These are phyloP conservation scores for Nemania sp. DNA, from an alignment of 2,329 filamentous ascomycete genomes.

Conservation along the genomic window DNA sequence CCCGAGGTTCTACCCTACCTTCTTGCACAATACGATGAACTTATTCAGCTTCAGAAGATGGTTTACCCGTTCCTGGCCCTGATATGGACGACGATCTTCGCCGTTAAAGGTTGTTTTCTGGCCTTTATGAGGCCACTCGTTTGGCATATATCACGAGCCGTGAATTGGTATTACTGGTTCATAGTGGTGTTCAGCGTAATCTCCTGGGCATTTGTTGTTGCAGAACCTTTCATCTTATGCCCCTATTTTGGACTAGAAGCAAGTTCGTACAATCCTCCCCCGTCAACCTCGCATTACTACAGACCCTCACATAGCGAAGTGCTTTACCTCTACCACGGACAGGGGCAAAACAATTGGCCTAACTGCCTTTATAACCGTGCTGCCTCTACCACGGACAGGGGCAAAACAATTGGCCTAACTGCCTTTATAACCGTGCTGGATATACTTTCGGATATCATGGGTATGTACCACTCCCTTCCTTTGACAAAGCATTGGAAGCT, in stretches of 20 bases:
- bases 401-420: constrained; percentile 23
- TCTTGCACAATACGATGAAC: constrained; percentile 9
- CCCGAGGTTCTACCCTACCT: constrained; percentile 15
- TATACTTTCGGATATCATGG: constrained; percentile 29
- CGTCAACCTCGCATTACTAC: background rate
- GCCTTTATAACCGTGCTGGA: constrained; percentile 27
- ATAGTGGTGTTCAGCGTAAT: constrained; percentile 23
- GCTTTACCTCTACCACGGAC: constrained; percentile 24
- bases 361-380: constrained; percentile 26
- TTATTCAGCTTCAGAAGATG: constrained; percentile 25
- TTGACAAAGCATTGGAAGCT: background rate
- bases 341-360: constrained; percentile 18
- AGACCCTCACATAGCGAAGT: constrained; percentile 8
- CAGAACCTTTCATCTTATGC: constrained; percentile 31
- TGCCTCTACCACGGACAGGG: constrained; percentile 17
- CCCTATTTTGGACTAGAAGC: constrained; percentile 27
- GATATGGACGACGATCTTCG: constrained; percentile 29
- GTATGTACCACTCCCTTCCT: constrained; percentile 2
- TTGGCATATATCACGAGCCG: constrained; percentile 21
- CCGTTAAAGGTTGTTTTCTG: constrained; percentile 31
- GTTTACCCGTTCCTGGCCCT: constrained; percentile 27
- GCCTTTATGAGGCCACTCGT: constrained; percentile 29
- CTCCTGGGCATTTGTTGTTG: constrained; percentile 27
- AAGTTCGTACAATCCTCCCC: constrained; percentile 10
- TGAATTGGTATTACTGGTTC: constrained; percentile 34